phyloP scores from a whole-genome alignment of 2,329 filamentous ascomycete genomes.

The Nigrospora sphaerica region DNA sequence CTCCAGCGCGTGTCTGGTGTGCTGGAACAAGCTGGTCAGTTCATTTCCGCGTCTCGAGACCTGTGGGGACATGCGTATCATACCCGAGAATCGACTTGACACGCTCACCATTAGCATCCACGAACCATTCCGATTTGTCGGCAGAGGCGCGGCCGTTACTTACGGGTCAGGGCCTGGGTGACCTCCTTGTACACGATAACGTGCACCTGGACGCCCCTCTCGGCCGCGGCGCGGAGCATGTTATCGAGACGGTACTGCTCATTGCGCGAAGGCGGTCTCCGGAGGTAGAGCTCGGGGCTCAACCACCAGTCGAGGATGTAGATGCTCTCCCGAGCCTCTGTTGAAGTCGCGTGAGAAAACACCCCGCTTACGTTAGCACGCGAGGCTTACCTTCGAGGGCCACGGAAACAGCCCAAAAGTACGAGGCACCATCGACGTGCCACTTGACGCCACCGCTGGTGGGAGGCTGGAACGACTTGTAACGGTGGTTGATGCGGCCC shows the following conservation, averaged over 20 bases:
- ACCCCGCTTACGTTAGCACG: background rate
- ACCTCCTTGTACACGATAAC: constrained; percentile 93
- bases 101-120: too few relatives aligned
- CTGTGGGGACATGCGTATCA: too few relatives aligned
- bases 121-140: too few relatives aligned
- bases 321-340: constrained; percentile 66
- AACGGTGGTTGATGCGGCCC: constrained; percentile 36
- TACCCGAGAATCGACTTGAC: too few relatives aligned
- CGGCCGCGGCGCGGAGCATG: constrained; percentile 73
- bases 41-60: too few relatives aligned
- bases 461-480: constrained; percentile 65
- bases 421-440: constrained; percentile 78
- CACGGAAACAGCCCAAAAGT: constrained; percentile 78
- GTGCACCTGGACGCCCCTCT: constrained; percentile 77
- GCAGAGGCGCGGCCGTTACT: constrained; percentile 27
- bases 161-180: constrained; percentile 70
- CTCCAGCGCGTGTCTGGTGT: constrained; percentile 77
- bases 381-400: constrained; percentile 56
- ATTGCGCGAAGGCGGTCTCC: constrained; percentile 73
- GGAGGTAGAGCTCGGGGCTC: constrained; percentile 79
- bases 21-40: constrained; percentile 27
- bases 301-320: constrained; percentile 92
- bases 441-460: constrained; percentile 73
- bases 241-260: constrained; percentile 78
- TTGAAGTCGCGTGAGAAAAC: background rate